A percentile compares a stretch with the other conserved stretches of the same genome.
Evolutionary conservation across 441 rosid species (phyloP).

Genomic region (Arabidopsis hybrid): DNA sequence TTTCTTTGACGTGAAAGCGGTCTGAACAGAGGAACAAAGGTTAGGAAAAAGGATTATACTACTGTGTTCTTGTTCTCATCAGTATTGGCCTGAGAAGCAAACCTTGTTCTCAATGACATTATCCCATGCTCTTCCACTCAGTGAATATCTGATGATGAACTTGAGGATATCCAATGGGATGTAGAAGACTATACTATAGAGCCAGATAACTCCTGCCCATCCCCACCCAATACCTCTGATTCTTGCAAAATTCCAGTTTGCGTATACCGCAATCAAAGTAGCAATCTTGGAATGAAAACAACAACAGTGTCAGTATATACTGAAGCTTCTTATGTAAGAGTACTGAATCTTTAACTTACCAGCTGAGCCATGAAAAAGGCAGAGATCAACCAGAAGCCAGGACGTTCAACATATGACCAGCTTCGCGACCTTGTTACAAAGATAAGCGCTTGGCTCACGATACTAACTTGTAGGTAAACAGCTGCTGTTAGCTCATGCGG

Average conservation of each 20-base stretch:
- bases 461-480: constrained; percentile 76
- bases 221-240: constrained; percentile 74
- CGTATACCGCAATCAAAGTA: constrained; percentile 67
- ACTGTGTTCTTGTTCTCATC: constrained; percentile 8
- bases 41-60: constrained; percentile 20
- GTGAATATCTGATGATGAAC: constrained; percentile 43
- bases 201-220: constrained; percentile 79
- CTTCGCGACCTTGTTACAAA: constrained; percentile 78
- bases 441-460: constrained; percentile 78
- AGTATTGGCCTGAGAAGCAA: background rate
- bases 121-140: constrained; percentile 49
- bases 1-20: constrained; percentile 80
- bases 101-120: constrained; percentile 48
- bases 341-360: constrained; percentile 48
- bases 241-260: constrained; percentile 63
- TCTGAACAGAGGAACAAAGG: constrained; percentile 43
- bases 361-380: constrained; percentile 72
- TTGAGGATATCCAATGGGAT: constrained; percentile 57
- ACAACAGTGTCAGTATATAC: constrained; percentile 25
- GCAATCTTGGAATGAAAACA: constrained; percentile 53
- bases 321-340: constrained; percentile 10
- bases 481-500: constrained; percentile 64
- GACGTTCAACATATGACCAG: constrained; percentile 78
- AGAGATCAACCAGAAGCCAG: constrained; percentile 59
- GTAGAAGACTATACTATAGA: constrained; percentile 58